A percentile compares a stretch with the other conserved stretches of the same genome.
phyloP scores from a whole-genome alignment of 495 filamentous ascomycete genomes.

The Sordaria brevicollis region DNA sequence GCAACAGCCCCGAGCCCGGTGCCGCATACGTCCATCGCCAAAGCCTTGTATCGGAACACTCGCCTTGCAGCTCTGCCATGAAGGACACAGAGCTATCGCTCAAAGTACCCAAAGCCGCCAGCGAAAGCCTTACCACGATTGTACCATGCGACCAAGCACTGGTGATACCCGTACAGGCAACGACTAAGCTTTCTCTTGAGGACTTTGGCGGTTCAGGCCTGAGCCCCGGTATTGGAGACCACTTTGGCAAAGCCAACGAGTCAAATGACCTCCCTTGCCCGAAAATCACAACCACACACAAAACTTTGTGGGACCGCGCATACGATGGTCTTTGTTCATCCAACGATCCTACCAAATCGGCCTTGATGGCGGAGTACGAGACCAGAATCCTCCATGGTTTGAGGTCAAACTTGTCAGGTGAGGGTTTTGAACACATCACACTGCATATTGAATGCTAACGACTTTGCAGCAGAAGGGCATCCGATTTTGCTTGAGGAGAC shows the following conservation, averaged over 20 bases:
- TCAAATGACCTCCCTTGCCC: not conserved
- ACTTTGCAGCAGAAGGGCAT: rapidly evolving
- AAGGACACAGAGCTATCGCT: not conserved
- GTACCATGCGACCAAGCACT: not conserved
- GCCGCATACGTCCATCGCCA: not conserved
- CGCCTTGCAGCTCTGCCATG: not conserved
- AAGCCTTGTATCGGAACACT: not conserved
- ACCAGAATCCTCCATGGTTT: not conserved
- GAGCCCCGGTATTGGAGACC: not conserved
- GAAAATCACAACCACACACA: not conserved
- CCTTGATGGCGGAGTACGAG: not conserved
- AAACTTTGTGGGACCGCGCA: not conserved
- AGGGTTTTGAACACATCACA: rapidly evolving
- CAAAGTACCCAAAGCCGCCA: not conserved
- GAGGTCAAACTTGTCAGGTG: not conserved
- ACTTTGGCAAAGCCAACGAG: not conserved
- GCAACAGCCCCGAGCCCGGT: not conserved
- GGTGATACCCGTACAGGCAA: not conserved
- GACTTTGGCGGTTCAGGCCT: not conserved
- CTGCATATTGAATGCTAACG: not conserved
- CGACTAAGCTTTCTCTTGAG: not conserved
- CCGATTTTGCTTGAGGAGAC: not conserved
- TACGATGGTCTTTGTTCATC: not conserved
- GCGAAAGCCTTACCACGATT: not conserved
- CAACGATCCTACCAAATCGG: not conserved